These are phyloP conservation scores for Pestalotiopsis sp. DNA, from an alignment of 2,329 filamentous ascomycete genomes.

Conservation along the genomic window DNA sequence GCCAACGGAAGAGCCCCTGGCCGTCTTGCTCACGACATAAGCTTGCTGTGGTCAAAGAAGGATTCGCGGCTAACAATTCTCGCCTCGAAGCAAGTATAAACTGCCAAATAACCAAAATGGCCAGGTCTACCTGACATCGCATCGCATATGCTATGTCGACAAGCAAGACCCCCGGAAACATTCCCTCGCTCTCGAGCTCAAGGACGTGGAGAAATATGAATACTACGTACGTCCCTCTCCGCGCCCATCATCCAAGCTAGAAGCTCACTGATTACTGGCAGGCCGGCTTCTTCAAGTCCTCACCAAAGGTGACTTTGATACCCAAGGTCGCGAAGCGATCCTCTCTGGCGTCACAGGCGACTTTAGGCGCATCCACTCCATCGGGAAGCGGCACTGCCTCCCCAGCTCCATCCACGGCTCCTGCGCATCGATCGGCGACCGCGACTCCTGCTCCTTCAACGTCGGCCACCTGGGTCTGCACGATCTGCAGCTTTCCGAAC, in stretches of 20 bases:
- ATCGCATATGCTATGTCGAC: conserved; percentile 94
- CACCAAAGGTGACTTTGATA: conserved; percentile 86
- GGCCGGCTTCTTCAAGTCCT: conserved; percentile 94
- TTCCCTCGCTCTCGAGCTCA: conserved; percentile 84
- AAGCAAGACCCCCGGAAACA: conserved; percentile 81
- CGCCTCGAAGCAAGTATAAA: conserved; percentile 78
- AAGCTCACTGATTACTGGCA: conserved; percentile 35
- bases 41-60: not conserved
- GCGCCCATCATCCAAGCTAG: conserved; percentile 15
- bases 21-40: not conserved
- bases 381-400: conserved; percentile 47
- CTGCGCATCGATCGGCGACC: conserved; percentile 43
- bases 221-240: conserved; percentile 68
- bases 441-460: conserved; percentile 51
- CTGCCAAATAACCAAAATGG: conserved; percentile 93
- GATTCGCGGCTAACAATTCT: not conserved
- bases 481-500: conserved; percentile 95
- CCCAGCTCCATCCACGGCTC: conserved; percentile 25
- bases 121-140: conserved; percentile 94
- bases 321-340: conserved; percentile 77
- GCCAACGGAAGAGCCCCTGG: not conserved
- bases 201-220: conserved; percentile 87
- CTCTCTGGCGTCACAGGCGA: conserved; percentile 57
- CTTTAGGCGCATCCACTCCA: conserved; percentile 47
- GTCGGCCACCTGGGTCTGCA: conserved; percentile 89